A percentile compares a stretch with the other conserved stretches of the same genome.
Conservation (phyloP, 768 basidiomycete genomes). For the Lenzites betulinus region DNA sequence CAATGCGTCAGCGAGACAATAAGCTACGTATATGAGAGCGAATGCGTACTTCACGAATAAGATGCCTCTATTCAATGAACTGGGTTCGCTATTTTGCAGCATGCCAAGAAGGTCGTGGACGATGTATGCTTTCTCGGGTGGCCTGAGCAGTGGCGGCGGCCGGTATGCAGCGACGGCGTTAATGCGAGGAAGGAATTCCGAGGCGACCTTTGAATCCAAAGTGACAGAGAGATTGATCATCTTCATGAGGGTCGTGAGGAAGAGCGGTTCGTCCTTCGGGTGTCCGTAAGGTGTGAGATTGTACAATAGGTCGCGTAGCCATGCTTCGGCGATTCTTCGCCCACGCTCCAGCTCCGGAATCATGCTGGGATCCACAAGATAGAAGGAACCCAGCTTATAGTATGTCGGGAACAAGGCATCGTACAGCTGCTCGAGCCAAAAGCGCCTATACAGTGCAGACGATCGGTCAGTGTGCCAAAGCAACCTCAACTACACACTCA, state of each 20-base stretch:
- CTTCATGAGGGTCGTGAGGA: conserved; percentile 45
- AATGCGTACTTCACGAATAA: conserved; percentile 32
- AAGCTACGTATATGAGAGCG: not conserved
- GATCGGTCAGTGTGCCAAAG: not conserved
- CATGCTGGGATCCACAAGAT: conserved; percentile 35
- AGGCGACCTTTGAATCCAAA: conserved; percentile 40
- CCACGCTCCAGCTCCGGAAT: conserved; percentile 44
- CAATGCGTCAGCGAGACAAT: not conserved
- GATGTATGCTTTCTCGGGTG: not conserved
- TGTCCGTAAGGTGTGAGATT: conserved; percentile 25
- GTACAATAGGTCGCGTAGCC: conserved; percentile 47
- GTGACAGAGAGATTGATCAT: conserved; percentile 39
- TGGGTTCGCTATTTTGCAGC: conserved; percentile 1
- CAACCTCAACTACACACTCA: not conserved
- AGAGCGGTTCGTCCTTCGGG: conserved; percentile 18
- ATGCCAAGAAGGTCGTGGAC: conserved; percentile 20
- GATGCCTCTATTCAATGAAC: conserved; percentile 36
- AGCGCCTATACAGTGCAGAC: not conserved
- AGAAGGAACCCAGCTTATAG: conserved; percentile 46
- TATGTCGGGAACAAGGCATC: conserved; percentile 51
- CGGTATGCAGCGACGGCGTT: conserved; percentile 27
- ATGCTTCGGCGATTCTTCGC: conserved; percentile 43
- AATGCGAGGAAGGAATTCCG: conserved; percentile 38
- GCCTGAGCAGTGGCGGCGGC: conserved; percentile 16
- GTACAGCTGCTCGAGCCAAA: conserved; percentile 49